Evolutionary conservation across 805 yeast genomes (phyloP).

Genomic region (Sugiyamaella smithiae): DNA sequence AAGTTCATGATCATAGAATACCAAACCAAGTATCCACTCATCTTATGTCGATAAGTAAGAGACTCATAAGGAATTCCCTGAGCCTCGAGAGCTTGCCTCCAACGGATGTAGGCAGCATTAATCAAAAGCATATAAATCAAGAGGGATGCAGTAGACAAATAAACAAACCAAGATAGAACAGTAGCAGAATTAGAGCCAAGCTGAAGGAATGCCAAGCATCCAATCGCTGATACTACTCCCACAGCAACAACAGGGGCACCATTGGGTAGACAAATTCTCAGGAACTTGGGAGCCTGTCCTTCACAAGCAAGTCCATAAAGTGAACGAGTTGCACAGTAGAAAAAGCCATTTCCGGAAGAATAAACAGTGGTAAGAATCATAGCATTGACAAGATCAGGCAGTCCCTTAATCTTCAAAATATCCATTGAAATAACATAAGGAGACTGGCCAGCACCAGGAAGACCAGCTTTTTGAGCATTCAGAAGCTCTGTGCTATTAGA

Average conservation of each 20-base stretch:
- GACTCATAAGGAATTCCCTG: conserved; percentile 64
- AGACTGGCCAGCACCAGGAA: conserved; percentile 33
- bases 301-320: conserved; percentile 64
- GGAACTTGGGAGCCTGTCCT: conserved; percentile 68
- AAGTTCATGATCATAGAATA: conserved; percentile 54
- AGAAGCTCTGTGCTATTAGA: conserved; percentile 36
- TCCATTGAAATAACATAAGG: conserved; percentile 82
- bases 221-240: conserved; percentile 48
- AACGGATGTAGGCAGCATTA: conserved; percentile 61
- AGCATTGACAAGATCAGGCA: conserved; percentile 76
- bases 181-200: conserved; percentile 36
- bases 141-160: conserved; percentile 72
- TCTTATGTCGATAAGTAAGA: conserved; percentile 66
- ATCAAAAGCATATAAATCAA: conserved; percentile 71
- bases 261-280: conserved; percentile 54
- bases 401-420: conserved; percentile 52
- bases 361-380: conserved; percentile 70
- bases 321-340: conserved; percentile 66
- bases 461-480: not conserved
- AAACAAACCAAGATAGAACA: conserved; percentile 50
- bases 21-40: conserved; percentile 64
- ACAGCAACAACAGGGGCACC: conserved; percentile 71
- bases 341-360: conserved; percentile 77
- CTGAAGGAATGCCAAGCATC: conserved; percentile 67
- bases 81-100: conserved; percentile 58